Conservation (phyloP, 2,329 filamentous ascomycete genomes). For the Leptographium wingfieldii region DNA sequence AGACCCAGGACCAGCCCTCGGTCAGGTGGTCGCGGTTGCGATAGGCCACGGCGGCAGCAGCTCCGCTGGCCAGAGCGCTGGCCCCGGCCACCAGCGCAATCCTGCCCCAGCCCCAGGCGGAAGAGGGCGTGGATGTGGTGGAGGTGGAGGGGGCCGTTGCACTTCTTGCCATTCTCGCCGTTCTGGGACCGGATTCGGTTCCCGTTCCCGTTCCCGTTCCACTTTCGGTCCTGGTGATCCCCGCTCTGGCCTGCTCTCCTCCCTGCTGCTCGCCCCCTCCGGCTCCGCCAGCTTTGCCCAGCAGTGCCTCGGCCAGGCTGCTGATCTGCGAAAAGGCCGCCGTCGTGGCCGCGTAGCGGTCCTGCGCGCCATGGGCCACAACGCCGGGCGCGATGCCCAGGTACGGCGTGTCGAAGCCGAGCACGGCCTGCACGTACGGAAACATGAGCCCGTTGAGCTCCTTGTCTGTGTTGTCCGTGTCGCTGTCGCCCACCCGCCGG, state of each 20-base stretch:
- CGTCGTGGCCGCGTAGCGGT: slow-evolving; percentile 64
- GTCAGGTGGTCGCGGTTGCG: slow-evolving; percentile 69
- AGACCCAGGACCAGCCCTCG: slow-evolving; percentile 67
- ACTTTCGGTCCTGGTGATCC: neutral
- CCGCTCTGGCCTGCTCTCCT: neutral
- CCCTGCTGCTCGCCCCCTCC: neutral
- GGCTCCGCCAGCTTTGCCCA: slow-evolving; percentile 33
- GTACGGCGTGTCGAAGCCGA: slow-evolving; percentile 92
- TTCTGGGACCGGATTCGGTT: no score
- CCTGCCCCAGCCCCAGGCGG: slow-evolving; percentile 68
- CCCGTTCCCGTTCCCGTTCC: neutral
- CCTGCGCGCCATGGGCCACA: slow-evolving; percentile 77
- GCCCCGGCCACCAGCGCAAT: slow-evolving; percentile 79
- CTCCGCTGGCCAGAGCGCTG: slow-evolving; percentile 39
- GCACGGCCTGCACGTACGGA: slow-evolving; percentile 77
- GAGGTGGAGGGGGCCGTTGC: neutral
- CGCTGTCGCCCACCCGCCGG: slow-evolving; percentile 27
- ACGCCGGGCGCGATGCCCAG: slow-evolving; percentile 70
- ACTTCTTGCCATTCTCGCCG: no score
- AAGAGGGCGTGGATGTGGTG: neutral
- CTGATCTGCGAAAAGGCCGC: slow-evolving; percentile 55
- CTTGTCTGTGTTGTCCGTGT: slow-evolving; percentile 24
- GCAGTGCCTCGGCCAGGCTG: slow-evolving; percentile 55
- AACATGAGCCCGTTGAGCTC: slow-evolving; percentile 65
- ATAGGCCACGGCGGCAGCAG: slow-evolving; percentile 75